Conservation (phyloP, 23 red algal species). For the Cyanidiococcus yangmingshanensis region DNA sequence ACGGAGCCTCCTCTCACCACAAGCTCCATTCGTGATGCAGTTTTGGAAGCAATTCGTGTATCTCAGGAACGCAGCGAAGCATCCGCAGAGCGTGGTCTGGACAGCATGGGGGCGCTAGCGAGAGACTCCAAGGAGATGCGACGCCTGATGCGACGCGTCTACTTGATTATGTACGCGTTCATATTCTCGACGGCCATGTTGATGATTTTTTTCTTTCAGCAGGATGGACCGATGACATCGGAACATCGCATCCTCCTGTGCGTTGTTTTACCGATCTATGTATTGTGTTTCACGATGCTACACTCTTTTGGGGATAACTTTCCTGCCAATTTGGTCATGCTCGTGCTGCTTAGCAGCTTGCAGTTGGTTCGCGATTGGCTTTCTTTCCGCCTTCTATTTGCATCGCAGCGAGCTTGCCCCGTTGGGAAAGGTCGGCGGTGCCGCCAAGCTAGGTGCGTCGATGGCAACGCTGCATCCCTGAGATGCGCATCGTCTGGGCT, state of each 20-base stretch:
- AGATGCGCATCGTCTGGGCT: no score
- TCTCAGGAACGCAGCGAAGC: not conserved
- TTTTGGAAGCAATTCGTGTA: not conserved
- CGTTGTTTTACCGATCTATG: slow-evolving; percentile 1
- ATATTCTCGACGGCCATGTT: not conserved
- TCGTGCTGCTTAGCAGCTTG: slow-evolving; percentile 20
- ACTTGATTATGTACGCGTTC: slow-evolving; percentile 11
- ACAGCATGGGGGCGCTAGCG: not conserved
- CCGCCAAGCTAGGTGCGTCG: not conserved
- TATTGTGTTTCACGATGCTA: slow-evolving; percentile 5
- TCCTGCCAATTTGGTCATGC: slow-evolving; percentile 9
- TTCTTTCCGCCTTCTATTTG: slow-evolving; percentile 6
- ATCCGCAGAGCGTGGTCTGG: not conserved
- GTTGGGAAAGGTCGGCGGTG: not conserved
- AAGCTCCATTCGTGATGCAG: not conserved
- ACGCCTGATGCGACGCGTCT: slow-evolving; percentile 5
- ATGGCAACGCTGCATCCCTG: not conserved
- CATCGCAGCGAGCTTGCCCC: not conserved
- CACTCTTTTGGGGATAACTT: slow-evolving; percentile 15
- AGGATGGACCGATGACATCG: not conserved
- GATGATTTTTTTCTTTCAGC: slow-evolving; percentile 16
- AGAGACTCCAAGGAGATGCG: not conserved
- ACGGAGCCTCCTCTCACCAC: not conserved
- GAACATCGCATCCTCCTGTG: slow-evolving; percentile 9
- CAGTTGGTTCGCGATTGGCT: slow-evolving; percentile 14